Base-by-base conservation (phyloP, 2,329 filamentous ascomycete species). In the Trichoderma arundinaceum region DNA sequence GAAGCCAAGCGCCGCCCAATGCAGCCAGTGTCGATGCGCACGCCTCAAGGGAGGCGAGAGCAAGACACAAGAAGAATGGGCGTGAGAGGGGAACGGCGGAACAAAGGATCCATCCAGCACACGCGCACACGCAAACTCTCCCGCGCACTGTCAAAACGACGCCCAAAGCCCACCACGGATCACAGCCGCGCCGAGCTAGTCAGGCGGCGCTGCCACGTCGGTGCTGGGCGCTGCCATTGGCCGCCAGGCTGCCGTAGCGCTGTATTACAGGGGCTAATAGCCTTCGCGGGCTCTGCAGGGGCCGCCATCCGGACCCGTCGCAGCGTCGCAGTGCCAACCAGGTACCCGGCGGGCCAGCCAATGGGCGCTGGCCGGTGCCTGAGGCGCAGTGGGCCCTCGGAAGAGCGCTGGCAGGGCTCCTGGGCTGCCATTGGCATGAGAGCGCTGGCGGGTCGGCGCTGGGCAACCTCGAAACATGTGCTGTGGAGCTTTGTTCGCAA, bases 291-390 rank as follows among this genome's bases (percentile, higher is more conserved):
- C 63, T 51, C 63, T 65, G 56, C 61, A 65, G 56, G 63, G 63
- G 64, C 56, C 57, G 64, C 64, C 44, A 48, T 56, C 56, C 48
- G 64, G 51, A 28, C 56, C 64, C 59, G 39, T 58, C 52, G 41
- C 59, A 53, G 65, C 59, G 58, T 58, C 59, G 65, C 72, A 71
- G 62, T 39, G 53, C 68, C 63, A 69, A 68, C 71, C 73, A 74
- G 73, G 74, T 69, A 73, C 72, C 67, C 66, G 67, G 53, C 32
- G n/a, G 9, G 8, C 39, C 59, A 63, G 49, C 75, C 75, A 77
- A 76, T 77, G 22, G 68, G 54, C 17, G 56, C 9, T 60, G n/a
- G 32, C 32, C 35, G 60, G 72, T 75, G 65, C 72, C 73, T 74
- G 71, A 66, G 66, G 59, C 52, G 65, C 33, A 22, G 59, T 43